These are phyloP conservation scores for Triadica sebifera DNA, from an alignment of 345 rosid genomes.

Conservation along the genomic window DNA sequence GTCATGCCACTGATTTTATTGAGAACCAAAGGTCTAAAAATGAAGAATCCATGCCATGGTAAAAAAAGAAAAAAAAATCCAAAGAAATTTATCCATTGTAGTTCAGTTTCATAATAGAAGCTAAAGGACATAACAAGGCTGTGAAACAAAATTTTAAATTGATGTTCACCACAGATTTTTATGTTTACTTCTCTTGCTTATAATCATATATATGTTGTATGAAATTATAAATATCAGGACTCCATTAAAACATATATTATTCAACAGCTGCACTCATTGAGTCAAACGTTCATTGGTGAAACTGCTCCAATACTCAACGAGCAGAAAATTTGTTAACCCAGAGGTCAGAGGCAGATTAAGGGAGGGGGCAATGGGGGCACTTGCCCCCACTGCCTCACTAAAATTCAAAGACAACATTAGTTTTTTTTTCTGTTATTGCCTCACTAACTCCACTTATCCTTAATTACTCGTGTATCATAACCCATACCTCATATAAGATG, in stretches of 20 bases:
- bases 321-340: background rate
- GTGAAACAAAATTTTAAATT: background rate
- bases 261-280: background rate
- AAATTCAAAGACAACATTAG: too few relatives aligned
- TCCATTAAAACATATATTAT: background rate
- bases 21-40: background rate
- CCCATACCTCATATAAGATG: too few relatives aligned
- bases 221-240: background rate
- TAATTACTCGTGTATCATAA: too few relatives aligned
- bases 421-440: too few relatives aligned
- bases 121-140: background rate
- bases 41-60: background rate
- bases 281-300: background rate
- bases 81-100: background rate
- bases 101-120: slow-evolving; percentile 2
- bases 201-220: background rate
- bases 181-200: too few relatives aligned
- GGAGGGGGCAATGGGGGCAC: too few relatives aligned
- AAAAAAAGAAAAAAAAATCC: background rate
- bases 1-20: background rate
- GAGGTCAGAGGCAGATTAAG: background rate
- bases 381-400: too few relatives aligned
- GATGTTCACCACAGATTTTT: background rate
- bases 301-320: background rate
- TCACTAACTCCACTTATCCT: too few relatives aligned